These are phyloP conservation scores for Pseudisothecium myosuroides DNA, from an alignment of 225 moss, liverwort and hornwort genomes.

Conservation along the genomic window DNA sequence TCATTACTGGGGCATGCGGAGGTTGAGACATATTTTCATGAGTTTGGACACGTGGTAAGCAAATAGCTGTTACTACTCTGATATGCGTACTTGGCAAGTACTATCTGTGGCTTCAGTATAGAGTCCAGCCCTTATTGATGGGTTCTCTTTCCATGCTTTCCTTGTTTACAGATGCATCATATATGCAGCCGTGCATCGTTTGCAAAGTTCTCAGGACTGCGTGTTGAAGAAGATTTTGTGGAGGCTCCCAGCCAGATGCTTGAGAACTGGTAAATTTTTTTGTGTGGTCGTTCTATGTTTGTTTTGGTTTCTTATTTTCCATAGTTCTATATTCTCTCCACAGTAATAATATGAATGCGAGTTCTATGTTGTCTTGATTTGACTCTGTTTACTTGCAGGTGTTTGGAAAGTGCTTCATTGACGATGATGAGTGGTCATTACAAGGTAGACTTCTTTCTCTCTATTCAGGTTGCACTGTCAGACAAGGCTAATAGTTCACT, in stretches of 20 bases:
- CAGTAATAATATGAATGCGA: neutral
- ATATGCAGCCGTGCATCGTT: conserved; percentile 91
- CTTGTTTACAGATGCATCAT: conserved; percentile 84
- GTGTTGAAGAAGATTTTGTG: conserved; percentile 95
- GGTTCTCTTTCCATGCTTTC: neutral
- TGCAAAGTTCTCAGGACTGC: conserved; percentile 81
- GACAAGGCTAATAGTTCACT: neutral
- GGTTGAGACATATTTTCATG: conserved; percentile 90
- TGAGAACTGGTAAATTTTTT: conserved; percentile 63
- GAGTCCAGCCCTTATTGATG: neutral
- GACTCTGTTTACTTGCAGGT: conserved; percentile 37
- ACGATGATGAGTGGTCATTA: conserved; percentile 95
- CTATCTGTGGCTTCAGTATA: neutral
- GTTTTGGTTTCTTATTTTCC: neutral
- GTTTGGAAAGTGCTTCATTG: conserved; percentile 71
- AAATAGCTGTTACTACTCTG: neutral
- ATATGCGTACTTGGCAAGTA: neutral
- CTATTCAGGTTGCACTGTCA: neutral
- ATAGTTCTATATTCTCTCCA: neutral
- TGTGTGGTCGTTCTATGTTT: neutral
- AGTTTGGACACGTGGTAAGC: conserved; percentile 97
- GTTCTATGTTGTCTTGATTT: neutral
- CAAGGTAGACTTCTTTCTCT: conserved; percentile 35
- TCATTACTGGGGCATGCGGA: conserved; percentile 80
- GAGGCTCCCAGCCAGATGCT: conserved; percentile 99